These are phyloP conservation scores for Euphorbia peplus DNA, from an alignment of 345 rosid genomes.

Conservation along the genomic window DNA sequence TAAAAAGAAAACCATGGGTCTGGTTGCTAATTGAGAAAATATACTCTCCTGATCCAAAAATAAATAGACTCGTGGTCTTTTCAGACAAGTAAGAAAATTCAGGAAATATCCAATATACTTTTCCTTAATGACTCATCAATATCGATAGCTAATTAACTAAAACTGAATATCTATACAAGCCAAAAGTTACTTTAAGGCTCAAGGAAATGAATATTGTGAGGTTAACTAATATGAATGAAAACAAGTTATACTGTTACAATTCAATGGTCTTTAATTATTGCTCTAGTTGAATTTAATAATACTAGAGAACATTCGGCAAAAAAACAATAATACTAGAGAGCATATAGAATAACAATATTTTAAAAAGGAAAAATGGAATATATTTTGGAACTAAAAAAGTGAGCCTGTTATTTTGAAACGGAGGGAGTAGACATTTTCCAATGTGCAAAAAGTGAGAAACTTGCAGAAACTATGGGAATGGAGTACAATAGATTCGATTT, in stretches of 20 bases:
- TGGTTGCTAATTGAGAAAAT: neutral
- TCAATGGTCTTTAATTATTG: neutral
- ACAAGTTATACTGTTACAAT: neutral
- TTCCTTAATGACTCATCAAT: no score
- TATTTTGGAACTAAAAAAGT: neutral
- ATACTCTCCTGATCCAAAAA: neutral
- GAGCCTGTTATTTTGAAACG: no score
- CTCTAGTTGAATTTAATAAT: no score
- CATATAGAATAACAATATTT: neutral
- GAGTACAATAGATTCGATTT: neutral
- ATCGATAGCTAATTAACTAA: neutral
- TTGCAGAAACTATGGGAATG: neutral
- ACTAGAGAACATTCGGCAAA: neutral
- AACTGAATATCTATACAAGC: neutral
- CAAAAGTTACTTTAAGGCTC: neutral
- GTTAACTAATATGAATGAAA: neutral
- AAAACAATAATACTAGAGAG: neutral
- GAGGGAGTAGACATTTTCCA: neutral
- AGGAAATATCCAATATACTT: neutral
- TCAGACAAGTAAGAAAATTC: neutral
- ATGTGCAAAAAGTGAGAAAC: neutral
- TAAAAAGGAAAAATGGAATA: no score
- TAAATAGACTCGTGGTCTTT: neutral
- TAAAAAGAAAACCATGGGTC: neutral
- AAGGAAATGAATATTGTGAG: neutral